Evolutionary conservation across 2,329 filamentous ascomycete genomes (phyloP), one percentile per base, ranked within the genome.

Genomic region (Fonsecaea nubica): DNA sequence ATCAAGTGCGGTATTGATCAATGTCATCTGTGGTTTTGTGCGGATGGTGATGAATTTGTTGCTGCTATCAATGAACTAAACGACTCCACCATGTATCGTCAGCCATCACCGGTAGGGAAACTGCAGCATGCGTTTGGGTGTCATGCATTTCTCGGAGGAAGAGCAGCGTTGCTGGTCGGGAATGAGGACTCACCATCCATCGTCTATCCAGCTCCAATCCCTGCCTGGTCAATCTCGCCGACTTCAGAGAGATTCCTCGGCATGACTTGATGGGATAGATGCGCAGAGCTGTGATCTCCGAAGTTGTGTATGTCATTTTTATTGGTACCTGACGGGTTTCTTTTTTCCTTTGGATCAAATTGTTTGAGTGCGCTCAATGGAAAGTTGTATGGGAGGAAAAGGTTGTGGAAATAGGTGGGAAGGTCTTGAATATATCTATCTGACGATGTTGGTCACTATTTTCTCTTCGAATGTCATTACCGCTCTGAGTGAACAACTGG

Each of bases 191-290:
- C 45, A 69, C 67, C 87, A 90, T 90, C 87, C 87, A 90, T 69
- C 86, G 84, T 6, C 87, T 80, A 74, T 90, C 88, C 12, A 89
- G 79, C 53, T 87, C 85, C 10, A 90, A 80, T 0, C 87, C 87
- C 3, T 85, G 83, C 54, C 81, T 82, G 38, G 84, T 79, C 0
- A 90, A 78, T 4, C 77, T 80, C 1, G 85, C 82, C 2, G 80
- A 81, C 15, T 81, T 75, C 9, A 89, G 78, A 48, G 83, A 79
- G 70, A 90, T 80, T 9, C 87, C 87, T 54, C 88, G 86, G 71
- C 88, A 90, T 67, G 87, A 89, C 74, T 90, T 90, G 72, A 90
- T 86, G 12, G 87, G 87, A 74, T 89, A 89, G 71, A 89, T 81
- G 63, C 82, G 83, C 10, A 89, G 78, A 42, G 71, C 70, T 33